Evolutionary conservation across 805 yeast genomes (phyloP).

Genomic region (Saccharomycopsis sp.): DNA sequence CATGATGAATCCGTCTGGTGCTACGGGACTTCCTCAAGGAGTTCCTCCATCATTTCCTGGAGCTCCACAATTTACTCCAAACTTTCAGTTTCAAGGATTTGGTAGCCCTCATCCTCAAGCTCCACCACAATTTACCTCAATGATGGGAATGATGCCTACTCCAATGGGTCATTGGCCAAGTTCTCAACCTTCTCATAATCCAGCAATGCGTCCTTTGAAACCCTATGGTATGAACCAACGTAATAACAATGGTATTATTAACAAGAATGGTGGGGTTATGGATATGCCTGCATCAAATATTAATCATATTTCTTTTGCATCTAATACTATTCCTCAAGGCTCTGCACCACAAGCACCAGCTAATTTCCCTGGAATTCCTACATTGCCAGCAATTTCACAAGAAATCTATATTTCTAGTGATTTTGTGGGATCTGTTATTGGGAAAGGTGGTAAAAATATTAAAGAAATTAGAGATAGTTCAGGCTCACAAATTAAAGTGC

Average conservation of each 20-base stretch:
- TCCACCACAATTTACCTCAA: slow-evolving; percentile 10
- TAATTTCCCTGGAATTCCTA: slow-evolving; percentile 6
- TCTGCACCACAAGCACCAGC: slow-evolving; percentile 12
- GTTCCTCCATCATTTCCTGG: slow-evolving; percentile 9
- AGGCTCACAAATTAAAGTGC: slow-evolving; percentile 68
- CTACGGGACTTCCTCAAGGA: not conserved
- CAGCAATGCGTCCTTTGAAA: not conserved
- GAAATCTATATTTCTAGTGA: slow-evolving; percentile 68
- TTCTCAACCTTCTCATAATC: too few species aligned
- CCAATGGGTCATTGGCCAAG: not conserved
- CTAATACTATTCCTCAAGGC: too few species aligned
- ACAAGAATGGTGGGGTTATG: too few species aligned
- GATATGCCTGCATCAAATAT: slow-evolving; percentile 5
- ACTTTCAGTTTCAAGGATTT: slow-evolving; percentile 14
- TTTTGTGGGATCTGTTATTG: slow-evolving; percentile 76
- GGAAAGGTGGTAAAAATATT: slow-evolving; percentile 76
- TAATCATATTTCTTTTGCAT: slow-evolving; percentile 11
- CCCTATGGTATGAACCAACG: not conserved
- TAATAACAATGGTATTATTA: too few species aligned
- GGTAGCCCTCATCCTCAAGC: not conserved
- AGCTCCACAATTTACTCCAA: slow-evolving; percentile 14
- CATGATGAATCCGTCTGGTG: slow-evolving; percentile 12
- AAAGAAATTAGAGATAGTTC: slow-evolving; percentile 66
- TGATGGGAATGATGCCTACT: slow-evolving; percentile 16
- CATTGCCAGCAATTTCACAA: slow-evolving; percentile 38